These are phyloP conservation scores for Talaromyces verruculosus DNA, from an alignment of 2,329 filamentous ascomycete genomes.

Conservation along the genomic window DNA sequence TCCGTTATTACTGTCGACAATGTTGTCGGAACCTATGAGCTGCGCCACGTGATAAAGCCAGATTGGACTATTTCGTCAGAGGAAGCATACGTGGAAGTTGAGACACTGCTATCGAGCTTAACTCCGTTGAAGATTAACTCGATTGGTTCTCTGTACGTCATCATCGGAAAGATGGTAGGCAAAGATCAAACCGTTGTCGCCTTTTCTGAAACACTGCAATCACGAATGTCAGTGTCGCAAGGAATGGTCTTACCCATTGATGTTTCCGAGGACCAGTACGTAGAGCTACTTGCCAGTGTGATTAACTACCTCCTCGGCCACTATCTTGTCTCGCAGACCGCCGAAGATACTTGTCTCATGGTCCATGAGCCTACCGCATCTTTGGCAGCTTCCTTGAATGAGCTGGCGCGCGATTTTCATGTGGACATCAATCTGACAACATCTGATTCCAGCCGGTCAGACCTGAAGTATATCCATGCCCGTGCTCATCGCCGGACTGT, in stretches of 20 bases:
- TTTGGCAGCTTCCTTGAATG: background rate
- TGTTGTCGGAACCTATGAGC: background rate
- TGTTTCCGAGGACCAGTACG: background rate
- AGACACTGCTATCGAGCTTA: background rate
- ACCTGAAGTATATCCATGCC: background rate
- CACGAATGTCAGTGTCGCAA: slow-evolving; percentile 1
- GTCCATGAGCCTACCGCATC: slow-evolving; percentile 7
- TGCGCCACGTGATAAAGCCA: slow-evolving; percentile 1
- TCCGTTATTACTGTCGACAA: background rate
- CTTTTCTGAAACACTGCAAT: slow-evolving; percentile 1
- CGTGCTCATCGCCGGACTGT: slow-evolving; percentile 1
- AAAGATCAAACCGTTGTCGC: background rate
- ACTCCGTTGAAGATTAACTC: background rate
- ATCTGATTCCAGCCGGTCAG: background rate
- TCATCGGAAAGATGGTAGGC: background rate
- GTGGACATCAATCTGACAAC: background rate
- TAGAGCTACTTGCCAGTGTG: background rate
- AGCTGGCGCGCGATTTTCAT: background rate
- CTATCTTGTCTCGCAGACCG: background rate
- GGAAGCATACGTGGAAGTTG: background rate
- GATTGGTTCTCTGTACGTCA: background rate
- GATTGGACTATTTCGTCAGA: background rate
- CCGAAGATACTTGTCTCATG: background rate
- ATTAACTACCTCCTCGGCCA: slow-evolving; percentile 6
- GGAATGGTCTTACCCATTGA: background rate